A percentile compares a stretch with the other conserved stretches of the same genome.
Conservation (phyloP, 306 rosid genomes). For the Pterocarpus macrocarpus region DNA sequence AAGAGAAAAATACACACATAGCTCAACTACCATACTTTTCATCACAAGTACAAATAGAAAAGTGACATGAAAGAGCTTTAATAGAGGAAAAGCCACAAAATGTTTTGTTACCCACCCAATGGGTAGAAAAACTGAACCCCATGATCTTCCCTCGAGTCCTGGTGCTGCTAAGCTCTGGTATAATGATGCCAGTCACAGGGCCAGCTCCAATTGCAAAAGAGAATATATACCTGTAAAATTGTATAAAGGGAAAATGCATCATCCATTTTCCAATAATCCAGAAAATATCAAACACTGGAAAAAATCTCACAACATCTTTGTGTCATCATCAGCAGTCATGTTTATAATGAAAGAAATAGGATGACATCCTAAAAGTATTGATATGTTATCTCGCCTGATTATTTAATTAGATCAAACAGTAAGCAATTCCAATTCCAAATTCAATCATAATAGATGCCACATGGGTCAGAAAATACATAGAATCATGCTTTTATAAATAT, state of each 20-base stretch:
- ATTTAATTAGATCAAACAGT: not conserved
- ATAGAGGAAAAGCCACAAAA: not conserved
- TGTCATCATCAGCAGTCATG: not conserved
- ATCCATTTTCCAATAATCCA: slow-evolving; percentile 16
- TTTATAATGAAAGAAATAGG: slow-evolving; percentile 25
- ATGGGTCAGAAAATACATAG: not conserved
- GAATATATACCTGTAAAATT: slow-evolving; percentile 77
- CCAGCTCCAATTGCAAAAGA: slow-evolving; percentile 92
- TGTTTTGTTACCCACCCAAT: slow-evolving; percentile 69
- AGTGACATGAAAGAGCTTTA: slow-evolving; percentile 23
- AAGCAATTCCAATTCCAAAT: slow-evolving; percentile 21
- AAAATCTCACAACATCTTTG: slow-evolving; percentile 10
- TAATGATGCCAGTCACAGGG: slow-evolving; percentile 85
- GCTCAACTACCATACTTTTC: not conserved
- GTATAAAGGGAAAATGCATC: slow-evolving; percentile 13
- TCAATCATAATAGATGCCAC: not conserved
- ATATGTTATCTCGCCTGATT: not conserved
- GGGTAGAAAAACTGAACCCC: slow-evolving; percentile 87
- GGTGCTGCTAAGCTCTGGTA: slow-evolving; percentile 91
- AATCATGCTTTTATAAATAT: not conserved
- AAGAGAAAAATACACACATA: not conserved
- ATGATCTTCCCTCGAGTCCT: slow-evolving; percentile 88
- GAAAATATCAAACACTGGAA: slow-evolving; percentile 13
- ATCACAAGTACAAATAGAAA: not conserved
- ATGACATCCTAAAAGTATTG: not conserved